Percentiles rank a stretch among this genome's conserved stretches.
Evolutionary conservation across 116 monocot genomes (phyloP).

Genomic region (Phalaenopsis hybrid): DNA sequence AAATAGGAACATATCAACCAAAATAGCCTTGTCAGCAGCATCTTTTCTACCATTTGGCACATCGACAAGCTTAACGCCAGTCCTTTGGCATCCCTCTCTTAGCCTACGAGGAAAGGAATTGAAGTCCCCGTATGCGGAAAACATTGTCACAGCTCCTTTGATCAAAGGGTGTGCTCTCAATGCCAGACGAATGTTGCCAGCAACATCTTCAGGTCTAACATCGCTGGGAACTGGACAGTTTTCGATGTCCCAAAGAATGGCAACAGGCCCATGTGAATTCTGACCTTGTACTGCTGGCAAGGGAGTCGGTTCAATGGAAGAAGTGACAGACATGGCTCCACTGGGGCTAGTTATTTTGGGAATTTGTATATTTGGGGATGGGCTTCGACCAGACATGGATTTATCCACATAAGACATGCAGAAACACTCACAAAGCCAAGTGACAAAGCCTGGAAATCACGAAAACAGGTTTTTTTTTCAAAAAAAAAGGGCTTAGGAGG

Average conservation of each 20-base stretch:
- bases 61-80: conserved; percentile 93
- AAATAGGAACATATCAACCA: conserved; percentile 89
- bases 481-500: not conserved
- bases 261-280: conserved; percentile 42
- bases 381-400: conserved; percentile 22
- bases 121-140: conserved; percentile 87
- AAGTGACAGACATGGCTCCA: conserved; percentile 17
- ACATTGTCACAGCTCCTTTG: conserved; percentile 58
- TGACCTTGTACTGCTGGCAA: conserved; percentile 7
- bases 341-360: conserved; percentile 19
- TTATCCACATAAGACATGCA: conserved; percentile 30
- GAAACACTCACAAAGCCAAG: not conserved
- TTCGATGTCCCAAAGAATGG: conserved; percentile 93
- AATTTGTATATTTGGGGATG: conserved; percentile 22
- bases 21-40: conserved; percentile 92
- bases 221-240: conserved; percentile 82
- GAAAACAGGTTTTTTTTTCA: not conserved
- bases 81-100: conserved; percentile 81
- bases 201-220: conserved; percentile 81
- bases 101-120: conserved; percentile 76
- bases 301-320: conserved; percentile 20
- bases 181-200: conserved; percentile 70
- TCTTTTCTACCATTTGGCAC: conserved; percentile 93
- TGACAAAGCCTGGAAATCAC: not conserved
- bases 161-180: conserved; percentile 60